These are phyloP conservation scores for Colletotrichum agaves DNA, from an alignment of 2,329 filamentous ascomycete genomes.

Conservation along the genomic window DNA sequence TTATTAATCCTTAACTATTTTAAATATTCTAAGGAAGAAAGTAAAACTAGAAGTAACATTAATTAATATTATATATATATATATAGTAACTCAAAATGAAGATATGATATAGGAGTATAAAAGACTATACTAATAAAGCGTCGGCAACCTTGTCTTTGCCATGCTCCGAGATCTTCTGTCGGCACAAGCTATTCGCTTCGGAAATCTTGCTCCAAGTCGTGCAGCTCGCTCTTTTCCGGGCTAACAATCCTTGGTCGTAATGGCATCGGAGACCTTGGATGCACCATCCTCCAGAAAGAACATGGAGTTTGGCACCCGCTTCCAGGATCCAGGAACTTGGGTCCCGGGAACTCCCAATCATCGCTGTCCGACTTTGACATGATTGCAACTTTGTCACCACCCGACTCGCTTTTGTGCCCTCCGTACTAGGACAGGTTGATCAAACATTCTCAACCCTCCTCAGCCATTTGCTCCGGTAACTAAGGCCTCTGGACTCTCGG, in stretches of 20 bases:
- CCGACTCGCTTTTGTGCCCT: not conserved
- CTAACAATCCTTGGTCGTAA: not conserved
- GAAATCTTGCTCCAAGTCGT: not conserved
- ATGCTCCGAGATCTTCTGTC: too few relatives aligned
- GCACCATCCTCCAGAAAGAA: slow-evolving; percentile 5
- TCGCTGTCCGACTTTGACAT: not conserved
- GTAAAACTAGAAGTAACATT: too few relatives aligned
- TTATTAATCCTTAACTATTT: too few relatives aligned
- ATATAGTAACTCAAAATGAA: too few relatives aligned
- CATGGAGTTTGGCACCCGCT: not conserved
- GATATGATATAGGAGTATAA: too few relatives aligned
- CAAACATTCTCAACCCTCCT: not conserved
- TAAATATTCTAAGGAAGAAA: too few relatives aligned
- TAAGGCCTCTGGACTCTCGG: not conserved
- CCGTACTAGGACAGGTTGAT: too few relatives aligned
- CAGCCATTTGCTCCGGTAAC: not conserved
- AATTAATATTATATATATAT: too few relatives aligned
- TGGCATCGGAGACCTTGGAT: not conserved
- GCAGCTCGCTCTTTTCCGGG: not conserved
- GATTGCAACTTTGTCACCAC: not conserved
- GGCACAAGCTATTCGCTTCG: not conserved
- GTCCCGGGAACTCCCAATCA: not conserved
- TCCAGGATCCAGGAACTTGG: slow-evolving; percentile 16
- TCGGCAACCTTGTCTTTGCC: too few relatives aligned
- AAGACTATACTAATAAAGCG: too few relatives aligned